phyloP scores from a whole-genome alignment of 2,329 filamentous ascomycete genomes.

The Xylariaceae sp. region DNA sequence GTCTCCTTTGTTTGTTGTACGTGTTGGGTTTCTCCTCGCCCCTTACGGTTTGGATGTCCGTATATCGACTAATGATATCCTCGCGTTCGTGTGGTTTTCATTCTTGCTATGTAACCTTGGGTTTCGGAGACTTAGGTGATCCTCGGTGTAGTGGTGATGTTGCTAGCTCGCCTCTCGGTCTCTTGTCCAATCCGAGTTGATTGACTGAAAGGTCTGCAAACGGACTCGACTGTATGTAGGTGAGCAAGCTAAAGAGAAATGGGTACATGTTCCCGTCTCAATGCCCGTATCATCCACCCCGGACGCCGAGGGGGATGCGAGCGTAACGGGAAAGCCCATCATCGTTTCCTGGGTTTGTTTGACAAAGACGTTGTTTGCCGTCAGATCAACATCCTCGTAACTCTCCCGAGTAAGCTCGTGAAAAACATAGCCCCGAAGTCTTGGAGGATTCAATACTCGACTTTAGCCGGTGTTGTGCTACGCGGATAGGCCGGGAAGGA shows the following conservation, averaged over 20 bases:
- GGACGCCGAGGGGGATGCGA: too few relatives aligned
- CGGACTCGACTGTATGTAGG: background rate
- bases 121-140: background rate
- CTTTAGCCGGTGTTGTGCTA: background rate
- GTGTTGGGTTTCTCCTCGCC: background rate
- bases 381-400: background rate
- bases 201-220: background rate
- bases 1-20: slow-evolving; percentile 9
- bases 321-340: too few relatives aligned
- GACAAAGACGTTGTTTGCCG: slow-evolving; percentile 1
- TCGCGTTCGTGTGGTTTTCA: background rate
- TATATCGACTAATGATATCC: slow-evolving; percentile 15
- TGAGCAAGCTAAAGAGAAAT: background rate
- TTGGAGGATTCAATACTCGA: background rate
- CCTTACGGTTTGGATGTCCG: background rate
- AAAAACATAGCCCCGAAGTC: background rate
- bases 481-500: background rate
- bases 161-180: background rate
- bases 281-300: too few relatives aligned
- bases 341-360: too few relatives aligned
- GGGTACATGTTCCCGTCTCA: too few relatives aligned
- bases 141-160: slow-evolving; percentile 9
- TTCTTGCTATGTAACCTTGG: background rate
- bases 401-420: background rate
- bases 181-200: background rate